These are phyloP conservation scores for Holtermanniella nyarrowii DNA, from an alignment of 768 basidiomycete species.

Conservation along the genomic window DNA sequence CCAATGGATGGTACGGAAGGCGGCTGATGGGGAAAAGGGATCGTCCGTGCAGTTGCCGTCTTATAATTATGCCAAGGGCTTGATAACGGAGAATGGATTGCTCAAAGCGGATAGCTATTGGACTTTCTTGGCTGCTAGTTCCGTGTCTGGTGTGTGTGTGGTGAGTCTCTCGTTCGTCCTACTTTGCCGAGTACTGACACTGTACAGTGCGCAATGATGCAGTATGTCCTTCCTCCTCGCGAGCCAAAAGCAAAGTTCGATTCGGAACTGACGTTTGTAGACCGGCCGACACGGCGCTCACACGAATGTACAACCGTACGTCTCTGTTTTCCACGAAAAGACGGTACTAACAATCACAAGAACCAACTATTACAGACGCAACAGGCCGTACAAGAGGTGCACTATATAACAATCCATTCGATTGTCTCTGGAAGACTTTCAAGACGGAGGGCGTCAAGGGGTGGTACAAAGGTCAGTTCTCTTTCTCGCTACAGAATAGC, in stretches of 20 bases:
- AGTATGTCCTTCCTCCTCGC: slow-evolving; percentile 51
- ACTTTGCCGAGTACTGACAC: not conserved
- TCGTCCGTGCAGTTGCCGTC: slow-evolving; percentile 81
- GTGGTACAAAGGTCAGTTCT: slow-evolving; percentile 77
- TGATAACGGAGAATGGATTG: slow-evolving; percentile 58
- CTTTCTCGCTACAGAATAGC: too few relatives aligned
- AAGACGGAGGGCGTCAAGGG: slow-evolving; percentile 78
- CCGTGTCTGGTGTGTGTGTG: slow-evolving; percentile 83
- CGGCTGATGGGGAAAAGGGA: slow-evolving; percentile 15
- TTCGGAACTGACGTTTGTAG: slow-evolving; percentile 4
- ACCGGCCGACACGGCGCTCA: slow-evolving; percentile 52
- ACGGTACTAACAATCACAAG: slow-evolving; percentile 11
- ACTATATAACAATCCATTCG: slow-evolving; percentile 82
- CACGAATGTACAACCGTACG: slow-evolving; percentile 80
- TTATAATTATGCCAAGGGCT: slow-evolving; percentile 84
- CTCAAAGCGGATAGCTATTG: slow-evolving; percentile 65
- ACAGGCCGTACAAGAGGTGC: slow-evolving; percentile 48
- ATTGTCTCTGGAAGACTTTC: slow-evolving; percentile 93
- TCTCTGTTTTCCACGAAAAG: not conserved
- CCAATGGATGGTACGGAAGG: not conserved
- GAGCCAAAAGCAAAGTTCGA: too few relatives aligned
- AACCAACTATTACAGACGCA: slow-evolving; percentile 39
- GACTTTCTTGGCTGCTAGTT: slow-evolving; percentile 80
- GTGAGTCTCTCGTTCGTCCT: slow-evolving; percentile 46
- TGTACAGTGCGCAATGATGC: slow-evolving; percentile 76